These are phyloP conservation scores for Aphanomyces euteiches DNA, from an alignment of 352 stramenopile genomes.

Conservation along the genomic window DNA sequence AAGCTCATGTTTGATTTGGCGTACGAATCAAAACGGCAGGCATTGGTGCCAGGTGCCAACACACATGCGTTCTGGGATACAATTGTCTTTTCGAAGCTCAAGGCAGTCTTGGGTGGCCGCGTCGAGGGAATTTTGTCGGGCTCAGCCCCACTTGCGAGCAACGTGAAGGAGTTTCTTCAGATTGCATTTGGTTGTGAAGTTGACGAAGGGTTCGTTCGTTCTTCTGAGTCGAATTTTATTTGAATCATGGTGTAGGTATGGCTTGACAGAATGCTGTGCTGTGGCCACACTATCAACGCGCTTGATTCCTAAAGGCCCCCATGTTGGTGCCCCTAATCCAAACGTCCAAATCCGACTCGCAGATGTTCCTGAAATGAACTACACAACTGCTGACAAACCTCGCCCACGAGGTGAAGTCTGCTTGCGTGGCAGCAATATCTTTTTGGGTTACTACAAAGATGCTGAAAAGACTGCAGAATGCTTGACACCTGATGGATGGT, in stretches of 20 bases:
- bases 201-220: slow-evolving; percentile 84
- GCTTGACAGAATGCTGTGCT: slow-evolving; percentile 92
- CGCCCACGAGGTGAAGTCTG: slow-evolving; percentile 64
- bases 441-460: slow-evolving; percentile 91
- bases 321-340: slow-evolving; percentile 88
- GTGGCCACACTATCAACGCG: slow-evolving; percentile 62
- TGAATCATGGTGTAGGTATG: slow-evolving; percentile 34
- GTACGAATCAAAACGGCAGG: slow-evolving; percentile 54
- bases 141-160: slow-evolving; percentile 88
- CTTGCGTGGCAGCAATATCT: slow-evolving; percentile 34
- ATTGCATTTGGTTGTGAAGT: slow-evolving; percentile 91
- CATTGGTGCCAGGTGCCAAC: slow-evolving; percentile 45
- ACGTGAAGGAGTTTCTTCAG: slow-evolving; percentile 95
- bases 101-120: slow-evolving; percentile 85
- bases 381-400: slow-evolving; percentile 80
- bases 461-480: slow-evolving; percentile 87
- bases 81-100: slow-evolving; percentile 85
- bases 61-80: slow-evolving; percentile 79
- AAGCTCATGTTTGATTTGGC: slow-evolving; percentile 74
- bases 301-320: slow-evolving; percentile 66
- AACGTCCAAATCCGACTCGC: slow-evolving; percentile 90
- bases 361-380: slow-evolving; percentile 97
- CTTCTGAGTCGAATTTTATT: not conserved
- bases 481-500: slow-evolving; percentile 92
- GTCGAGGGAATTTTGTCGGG: slow-evolving; percentile 89